phyloP scores from a whole-genome alignment of 805 yeast genomes.

The Clavispora carvajalis region DNA sequence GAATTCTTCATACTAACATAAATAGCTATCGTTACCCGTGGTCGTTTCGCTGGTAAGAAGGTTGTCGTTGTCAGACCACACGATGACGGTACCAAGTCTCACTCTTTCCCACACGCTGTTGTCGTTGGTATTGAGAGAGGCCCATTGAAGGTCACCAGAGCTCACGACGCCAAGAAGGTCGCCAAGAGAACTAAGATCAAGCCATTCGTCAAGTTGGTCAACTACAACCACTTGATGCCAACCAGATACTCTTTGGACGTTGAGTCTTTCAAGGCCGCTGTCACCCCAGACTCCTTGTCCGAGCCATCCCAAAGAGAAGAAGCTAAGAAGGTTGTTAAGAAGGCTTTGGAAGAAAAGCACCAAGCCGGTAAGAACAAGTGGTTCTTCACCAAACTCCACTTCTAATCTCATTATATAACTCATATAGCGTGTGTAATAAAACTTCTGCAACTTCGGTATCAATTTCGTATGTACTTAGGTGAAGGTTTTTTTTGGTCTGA shows the following conservation, averaged over 20 bases:
- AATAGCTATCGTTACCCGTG: constrained; percentile 96
- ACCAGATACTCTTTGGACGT: constrained; percentile 98
- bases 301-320: constrained; percentile 99
- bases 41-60: constrained; percentile 99
- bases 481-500: too few species aligned
- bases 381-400: constrained; percentile 98
- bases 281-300: constrained; percentile 88
- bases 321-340: constrained; percentile 98
- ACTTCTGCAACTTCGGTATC: constrained; percentile 15
- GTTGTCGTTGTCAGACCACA: constrained; percentile 97
- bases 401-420: constrained; percentile 44
- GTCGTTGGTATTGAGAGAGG: constrained; percentile 99
- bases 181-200: constrained; percentile 97
- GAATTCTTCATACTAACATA: constrained; percentile 13
- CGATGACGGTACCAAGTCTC: constrained; percentile 98
- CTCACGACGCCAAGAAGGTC: constrained; percentile 91
- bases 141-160: constrained; percentile 94
- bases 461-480: too few species aligned
- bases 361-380: constrained; percentile 99
- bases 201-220: constrained; percentile 98
- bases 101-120: constrained; percentile 98
- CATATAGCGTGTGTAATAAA: constrained; percentile 18
- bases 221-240: constrained; percentile 99
- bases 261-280: constrained; percentile 87
- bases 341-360: constrained; percentile 99